Base-by-base conservation (phyloP, 1,284 basidiomycete genomes). In the Leccinum fallax region DNA sequence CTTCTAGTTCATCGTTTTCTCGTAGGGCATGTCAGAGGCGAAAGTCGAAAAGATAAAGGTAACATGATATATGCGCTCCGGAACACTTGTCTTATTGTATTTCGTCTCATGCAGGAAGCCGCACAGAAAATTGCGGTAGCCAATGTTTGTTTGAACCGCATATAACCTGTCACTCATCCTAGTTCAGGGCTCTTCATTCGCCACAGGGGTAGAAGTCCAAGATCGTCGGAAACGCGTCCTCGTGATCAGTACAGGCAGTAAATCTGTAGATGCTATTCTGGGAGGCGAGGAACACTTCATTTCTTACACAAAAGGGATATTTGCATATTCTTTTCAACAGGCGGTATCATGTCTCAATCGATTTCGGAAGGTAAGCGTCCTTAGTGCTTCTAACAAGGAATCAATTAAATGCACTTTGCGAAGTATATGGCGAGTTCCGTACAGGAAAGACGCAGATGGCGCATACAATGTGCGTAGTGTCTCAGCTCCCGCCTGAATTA, bases 11-110 rank as follows among this genome's bases (percentile, higher is more conserved):
- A 3, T 48, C 51, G 52, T 63, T n/a, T 15, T 62, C 6, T 34
- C 30, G 30, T 55, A 92, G 89, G 90, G 90, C 32, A 88, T 92
- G 84, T 93, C 92, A 3, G 92, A 93, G 67, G 92, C 95, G 2
- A 97, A 97, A 74, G 93, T 97, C 0, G 95, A 97, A 72, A 97
- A 97, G 75, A 92, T 97, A 69, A 97, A 97, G 81, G 94, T 88
- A 62, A 36, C 34, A 38, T 52, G 21, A 55, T 74, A 64, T 73
- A 75, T 74, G 62, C 67, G 73, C 51, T 30, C 48, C 21, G 34
- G 57, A 54, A 60, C n/a, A 60, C 43, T 55, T 53, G 54, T 21
- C 28, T 60, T 55, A 58, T 56, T 51, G 4, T 32, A 32, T 40
- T 36, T 58, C 3, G 7, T 46, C 55, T 38, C 24, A 53, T 58